Conservation (phyloP, 2,329 filamentous ascomycete genomes). For the Penicillium sp. region DNA sequence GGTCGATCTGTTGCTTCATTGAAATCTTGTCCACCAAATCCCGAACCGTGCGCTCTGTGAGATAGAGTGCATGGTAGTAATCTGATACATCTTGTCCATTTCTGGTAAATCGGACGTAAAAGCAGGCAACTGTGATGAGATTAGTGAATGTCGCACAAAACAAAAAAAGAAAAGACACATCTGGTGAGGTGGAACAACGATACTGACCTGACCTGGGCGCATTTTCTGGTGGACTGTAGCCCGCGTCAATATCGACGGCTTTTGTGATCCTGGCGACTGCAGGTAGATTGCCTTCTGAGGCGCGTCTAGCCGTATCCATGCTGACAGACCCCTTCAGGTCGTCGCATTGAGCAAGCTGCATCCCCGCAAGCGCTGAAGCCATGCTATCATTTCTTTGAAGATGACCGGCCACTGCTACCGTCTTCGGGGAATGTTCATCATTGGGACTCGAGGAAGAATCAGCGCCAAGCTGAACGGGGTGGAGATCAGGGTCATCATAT, state of each 20-base stretch:
- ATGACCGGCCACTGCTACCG: neutral
- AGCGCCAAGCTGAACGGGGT: neutral
- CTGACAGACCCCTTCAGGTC: neutral
- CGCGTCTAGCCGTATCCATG: neutral
- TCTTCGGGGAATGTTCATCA: neutral
- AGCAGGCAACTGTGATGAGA: neutral
- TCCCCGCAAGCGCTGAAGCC: neutral
- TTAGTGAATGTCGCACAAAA: neutral
- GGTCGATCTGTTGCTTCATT: neutral
- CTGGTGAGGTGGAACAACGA: no score
- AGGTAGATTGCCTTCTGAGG: neutral
- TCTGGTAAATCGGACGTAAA: neutral
- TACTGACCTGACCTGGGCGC: neutral
- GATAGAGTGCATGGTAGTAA: neutral
- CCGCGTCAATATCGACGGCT: neutral
- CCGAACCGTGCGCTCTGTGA: neutral
- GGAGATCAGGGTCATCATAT: neutral
- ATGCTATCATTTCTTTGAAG: neutral
- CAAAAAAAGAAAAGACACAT: no score
- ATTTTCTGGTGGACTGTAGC: neutral
- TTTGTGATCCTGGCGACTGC: neutral
- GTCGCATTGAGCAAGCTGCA: neutral
- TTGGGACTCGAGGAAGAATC: neutral
- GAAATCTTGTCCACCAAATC: conserved; percentile 1
- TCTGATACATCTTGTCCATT: neutral